Percentiles rank a stretch among this genome's conserved stretches.
These are phyloP conservation scores for Mucor saturninus DNA, from an alignment of 371 early-diverging fungal genomes.

Conservation along the genomic window DNA sequence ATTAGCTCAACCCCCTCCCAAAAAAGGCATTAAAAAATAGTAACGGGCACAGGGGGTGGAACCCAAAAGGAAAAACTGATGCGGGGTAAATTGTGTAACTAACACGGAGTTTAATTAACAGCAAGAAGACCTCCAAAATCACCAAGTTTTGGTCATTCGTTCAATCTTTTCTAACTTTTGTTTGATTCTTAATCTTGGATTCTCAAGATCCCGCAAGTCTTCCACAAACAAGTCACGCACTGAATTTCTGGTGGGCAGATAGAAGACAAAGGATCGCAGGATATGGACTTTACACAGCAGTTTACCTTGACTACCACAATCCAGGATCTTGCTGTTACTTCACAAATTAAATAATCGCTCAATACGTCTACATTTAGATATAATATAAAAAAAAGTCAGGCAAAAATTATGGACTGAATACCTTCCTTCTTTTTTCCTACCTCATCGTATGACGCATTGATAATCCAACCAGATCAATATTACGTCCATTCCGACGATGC, in stretches of 20 bases:
- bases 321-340: constrained; percentile 21
- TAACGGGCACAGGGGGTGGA: too few relatives aligned
- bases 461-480: constrained; percentile 29
- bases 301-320: constrained; percentile 71
- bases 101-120: too few relatives aligned
- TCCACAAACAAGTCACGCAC: constrained; percentile 68
- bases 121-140: constrained; percentile 28
- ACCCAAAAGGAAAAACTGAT: background rate
- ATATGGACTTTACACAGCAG: constrained; percentile 71
- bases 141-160: constrained; percentile 68
- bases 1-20: too few relatives aligned
- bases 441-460: constrained; percentile 44
- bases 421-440: constrained; percentile 15
- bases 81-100: background rate
- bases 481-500: constrained; percentile 30
- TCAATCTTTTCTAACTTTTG: constrained; percentile 66
- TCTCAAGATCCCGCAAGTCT: constrained; percentile 74
- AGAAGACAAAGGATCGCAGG: constrained; percentile 54
- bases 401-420: too few relatives aligned
- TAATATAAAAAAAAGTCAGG: too few relatives aligned
- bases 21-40: too few relatives aligned
- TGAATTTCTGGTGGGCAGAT: constrained; percentile 50
- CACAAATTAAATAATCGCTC: constrained; percentile 43
- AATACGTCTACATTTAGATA: constrained; percentile 38
- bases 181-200: constrained; percentile 54